Base-by-base conservation (phyloP, 441 rosid genomes). In the Breynia disticha region DNA sequence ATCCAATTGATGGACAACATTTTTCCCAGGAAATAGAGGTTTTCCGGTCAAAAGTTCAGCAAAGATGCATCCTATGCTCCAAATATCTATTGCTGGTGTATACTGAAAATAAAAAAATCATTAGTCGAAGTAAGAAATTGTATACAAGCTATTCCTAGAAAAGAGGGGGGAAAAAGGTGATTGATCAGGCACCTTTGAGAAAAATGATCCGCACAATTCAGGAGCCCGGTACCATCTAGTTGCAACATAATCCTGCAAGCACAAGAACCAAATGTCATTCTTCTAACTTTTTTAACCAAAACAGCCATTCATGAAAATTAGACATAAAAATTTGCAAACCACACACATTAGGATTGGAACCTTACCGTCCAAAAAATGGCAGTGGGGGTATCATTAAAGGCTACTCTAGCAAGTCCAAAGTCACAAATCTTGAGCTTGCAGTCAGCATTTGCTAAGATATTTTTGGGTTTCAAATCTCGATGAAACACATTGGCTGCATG, bases 41-140 rank as follows among this genome's bases (percentile, higher is more conserved):
- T 84, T 87, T 64, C 97, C 96, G 2, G 95, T 90, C 68, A 90
- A 65, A 57, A 90, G 95, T 72, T 90, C 97, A 11, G 98, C 79
- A 64, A 90, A 90, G 66, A 90, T 90, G 82, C 98, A 90, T 43
- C 98, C 98, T 19, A 90, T 85, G 73, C 98, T 90, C 98, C 98
- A 90, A 56, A 85, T 85, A 74, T 90, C 98, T 62, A 90, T 90
- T 14, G 98, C 98, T 28, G 96, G 93, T 50, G 97, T 90, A 67
- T 90, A 90, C 97, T 90, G 85, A 61, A 71, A 67, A 43, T 0
- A 67, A 20, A 68, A 7, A 62, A 38, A 28, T 18, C 35, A 57
- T 44, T 5, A 60, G 37, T 20, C n/a, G 20, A 16, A 59, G 20
- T 12, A 52, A 24, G 32, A 24, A 24, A 24, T 24, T 24, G 32